A percentile compares a stretch with the other conserved stretches of the same genome.
Evolutionary conservation across 352 stramenopile genomes (phyloP).

Genomic region (Phytophthora pinifolia): DNA sequence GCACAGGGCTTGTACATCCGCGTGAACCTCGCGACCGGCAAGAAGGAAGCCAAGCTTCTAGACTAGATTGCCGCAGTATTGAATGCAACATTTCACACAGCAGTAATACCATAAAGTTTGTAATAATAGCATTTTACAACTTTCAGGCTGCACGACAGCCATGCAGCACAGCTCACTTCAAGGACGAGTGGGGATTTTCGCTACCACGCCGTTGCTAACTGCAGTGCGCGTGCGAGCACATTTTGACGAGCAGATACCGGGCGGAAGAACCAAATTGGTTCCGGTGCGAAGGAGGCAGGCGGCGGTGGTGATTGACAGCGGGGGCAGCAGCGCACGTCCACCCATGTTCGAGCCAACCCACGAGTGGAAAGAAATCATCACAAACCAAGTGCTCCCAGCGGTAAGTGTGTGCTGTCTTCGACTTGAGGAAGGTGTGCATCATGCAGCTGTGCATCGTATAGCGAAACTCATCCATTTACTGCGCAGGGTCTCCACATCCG

Average conservation of each 20-base stretch:
- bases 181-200: slow-evolving; percentile 20
- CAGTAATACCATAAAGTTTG: background rate
- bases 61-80: slow-evolving; percentile 13
- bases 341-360: slow-evolving; percentile 55
- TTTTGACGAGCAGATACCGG: slow-evolving; percentile 4
- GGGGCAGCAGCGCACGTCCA: background rate
- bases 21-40: slow-evolving; percentile 55
- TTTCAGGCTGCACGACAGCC: slow-evolving; percentile 2
- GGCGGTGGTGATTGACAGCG: background rate
- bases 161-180: slow-evolving; percentile 25
- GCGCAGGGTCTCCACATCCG: slow-evolving; percentile 59
- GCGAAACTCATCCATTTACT: slow-evolving; percentile 2
- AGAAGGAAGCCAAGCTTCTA: slow-evolving; percentile 65
- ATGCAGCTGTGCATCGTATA: background rate
- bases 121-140: slow-evolving; percentile 5
- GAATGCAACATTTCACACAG: background rate
- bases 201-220: slow-evolving; percentile 22
- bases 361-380: slow-evolving; percentile 59
- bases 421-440: background rate
- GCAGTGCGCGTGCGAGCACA: slow-evolving; percentile 14
- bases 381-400: slow-evolving; percentile 50
- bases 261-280: slow-evolving; percentile 4
- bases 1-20: slow-evolving; percentile 56
- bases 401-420: slow-evolving; percentile 19
- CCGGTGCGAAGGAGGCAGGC: slow-evolving; percentile 2